Base-by-base conservation (phyloP, 352 stramenopile genomes). In the Globisporangium irregulare region DNA sequence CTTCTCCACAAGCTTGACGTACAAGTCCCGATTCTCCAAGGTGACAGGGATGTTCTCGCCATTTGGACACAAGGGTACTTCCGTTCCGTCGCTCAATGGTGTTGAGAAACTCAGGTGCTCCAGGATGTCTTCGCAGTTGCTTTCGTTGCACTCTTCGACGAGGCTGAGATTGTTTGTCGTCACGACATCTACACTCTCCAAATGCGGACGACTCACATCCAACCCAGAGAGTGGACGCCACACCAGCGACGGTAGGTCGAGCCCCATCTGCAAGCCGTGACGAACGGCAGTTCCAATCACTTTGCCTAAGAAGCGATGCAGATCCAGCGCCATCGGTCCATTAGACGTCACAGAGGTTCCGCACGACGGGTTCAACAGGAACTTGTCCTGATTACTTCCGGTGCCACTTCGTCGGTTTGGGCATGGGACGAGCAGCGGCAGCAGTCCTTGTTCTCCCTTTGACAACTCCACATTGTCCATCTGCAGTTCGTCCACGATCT, bases 241-340 rank as follows among this genome's bases (percentile, higher is more conserved):
- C 48, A 97, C 87, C 2, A 97, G 71, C 10, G 83, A 79, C 27
- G 92, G 90, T 24, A 98, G 68, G 70, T 98, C 91, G 22, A 98
- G 72, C n/a, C 90, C 92, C 85, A 98, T 97, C 61, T 97, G 94
- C 53, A 99, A 89, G 12, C 95, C 93, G 69, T 99, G 97, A 58
- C 97, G 93, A 58, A 98, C 96, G 12, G 92, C 95, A 53, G 95
- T 99, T 48, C 97, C 97, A 59, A 98, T 90, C 24, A 99, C 75
- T 78, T 98, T 98, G 51, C 97, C 97, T 9, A 99, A 73, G 74
- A 99, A 99, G 22, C 94, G 82, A 54, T 99, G 79, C 51, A 98
- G 66, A 69, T 99, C 96, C 67, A 98, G 76, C 36, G 96, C 87
- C 75, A 98, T 96, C 36, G 94, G 85, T 2, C 88, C 86, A 46